These are phyloP conservation scores for Tillandsia leiboldiana DNA, from an alignment of 176 grass and related monocot genomes.

Conservation along the genomic window DNA sequence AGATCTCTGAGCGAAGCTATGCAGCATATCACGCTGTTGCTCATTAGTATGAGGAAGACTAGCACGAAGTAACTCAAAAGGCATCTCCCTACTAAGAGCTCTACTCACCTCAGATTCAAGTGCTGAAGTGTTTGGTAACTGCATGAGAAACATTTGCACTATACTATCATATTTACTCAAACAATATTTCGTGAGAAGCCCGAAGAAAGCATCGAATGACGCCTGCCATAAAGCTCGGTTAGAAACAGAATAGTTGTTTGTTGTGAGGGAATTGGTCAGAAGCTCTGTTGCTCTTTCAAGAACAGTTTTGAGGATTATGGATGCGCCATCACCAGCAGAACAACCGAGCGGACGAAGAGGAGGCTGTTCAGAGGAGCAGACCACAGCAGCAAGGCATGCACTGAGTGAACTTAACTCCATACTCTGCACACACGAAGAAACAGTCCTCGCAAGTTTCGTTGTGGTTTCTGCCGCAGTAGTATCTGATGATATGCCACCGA, in stretches of 20 bases:
- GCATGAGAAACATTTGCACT: conserved; percentile 58
- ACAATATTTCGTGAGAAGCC: conserved; percentile 85
- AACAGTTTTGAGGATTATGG: conserved; percentile 71
- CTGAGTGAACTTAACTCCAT: conserved; percentile 86
- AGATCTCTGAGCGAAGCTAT: conserved; percentile 80
- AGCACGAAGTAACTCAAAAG: conserved; percentile 72
- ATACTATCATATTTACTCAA: conserved; percentile 93
- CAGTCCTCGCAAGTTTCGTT: conserved; percentile 53
- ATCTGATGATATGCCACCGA: conserved; percentile 76
- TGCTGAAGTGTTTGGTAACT: conserved; percentile 32
- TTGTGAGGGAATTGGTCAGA: conserved; percentile 60
- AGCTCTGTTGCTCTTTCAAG: conserved; percentile 80
- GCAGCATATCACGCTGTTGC: conserved; percentile 65
- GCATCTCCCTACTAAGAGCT: conserved; percentile 91
- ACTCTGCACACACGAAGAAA: conserved; percentile 53
- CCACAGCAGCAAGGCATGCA: conserved; percentile 93
- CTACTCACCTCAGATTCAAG: conserved; percentile 61
- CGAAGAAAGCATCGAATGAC: conserved; percentile 97
- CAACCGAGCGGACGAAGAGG: conserved; percentile 86
- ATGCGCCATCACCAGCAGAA: conserved; percentile 84
- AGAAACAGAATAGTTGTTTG: conserved; percentile 44
- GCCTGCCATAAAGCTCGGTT: conserved; percentile 94
- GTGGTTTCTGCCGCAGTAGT: conserved; percentile 67
- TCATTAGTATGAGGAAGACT: conserved; percentile 96
- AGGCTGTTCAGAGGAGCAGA: conserved; percentile 96